Base-by-base conservation (phyloP, 371 early-diverging fungal species). In the Circinella umbellata region DNA sequence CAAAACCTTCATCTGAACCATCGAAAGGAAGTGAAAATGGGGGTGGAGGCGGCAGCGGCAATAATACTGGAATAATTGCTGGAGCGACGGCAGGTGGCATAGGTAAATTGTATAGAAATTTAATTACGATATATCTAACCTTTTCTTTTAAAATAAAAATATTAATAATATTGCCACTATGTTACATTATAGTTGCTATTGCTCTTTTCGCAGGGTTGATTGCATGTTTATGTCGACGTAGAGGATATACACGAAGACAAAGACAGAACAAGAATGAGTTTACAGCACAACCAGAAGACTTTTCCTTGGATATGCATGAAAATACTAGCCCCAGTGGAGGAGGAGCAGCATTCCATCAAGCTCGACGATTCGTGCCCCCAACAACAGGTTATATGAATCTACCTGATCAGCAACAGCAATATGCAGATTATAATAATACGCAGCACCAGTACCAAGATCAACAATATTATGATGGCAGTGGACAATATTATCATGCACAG, bases 11-110 rank as follows among this genome's bases (percentile, higher is more conserved):
- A 9, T 3, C 42, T 42, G 42, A 39, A 20, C 37, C 18, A 35
- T 55, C 34, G 20, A 68, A 18, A 20, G 38, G 20, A 13, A 47
- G 63, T n/a, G 27, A 46, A 17, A 57, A 46, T 20, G 39, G 42
- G 1, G 38, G 20, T 14, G 20, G 34, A 4, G 63, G 63, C 17
- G 27, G 10, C 13, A 42, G 39, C 20, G 38, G n/a, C 17, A 37
- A 65, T 10, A 37, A 54, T 13, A 73, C 74, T 10, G 80, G 75
- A 18, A 57, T 70, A 4, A 78, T 83, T 70, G 77, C 69, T 20
- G 83, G 81, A 63, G 73, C 75, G 13, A 73, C 76, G 6, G 72
- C 78, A 36, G 81, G 81, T 64, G 76, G 78, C 57, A 67, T 80
- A 61, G 76, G 81, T 79, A 79, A 47, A 66, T 34, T 38, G 14